Evolutionary conservation across 2,329 filamentous ascomycete species (phyloP).

Genomic region (Fusarium sp.): DNA sequence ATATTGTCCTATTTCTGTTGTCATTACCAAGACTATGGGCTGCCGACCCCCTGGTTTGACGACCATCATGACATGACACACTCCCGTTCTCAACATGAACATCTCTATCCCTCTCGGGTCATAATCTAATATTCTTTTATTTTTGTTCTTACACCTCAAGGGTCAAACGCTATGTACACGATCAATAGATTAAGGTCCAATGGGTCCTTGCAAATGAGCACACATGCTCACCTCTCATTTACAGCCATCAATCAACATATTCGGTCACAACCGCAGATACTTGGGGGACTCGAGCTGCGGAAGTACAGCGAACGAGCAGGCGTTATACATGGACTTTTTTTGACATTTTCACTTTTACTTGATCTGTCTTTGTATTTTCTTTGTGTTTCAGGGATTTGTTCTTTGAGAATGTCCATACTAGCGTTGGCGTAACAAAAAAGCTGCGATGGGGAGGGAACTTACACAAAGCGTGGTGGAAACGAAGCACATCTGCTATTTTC

Average conservation of each 20-base stretch:
- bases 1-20: conserved; percentile 9
- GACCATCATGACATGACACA: not conserved
- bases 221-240: conserved; percentile 27
- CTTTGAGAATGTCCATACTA: conserved; percentile 49
- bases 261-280: conserved; percentile 30
- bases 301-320: conserved; percentile 36
- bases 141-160: conserved; percentile 17
- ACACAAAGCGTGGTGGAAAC: conserved; percentile 18
- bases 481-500: conserved; percentile 28
- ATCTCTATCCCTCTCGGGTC: conserved; percentile 15
- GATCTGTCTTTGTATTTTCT: conserved; percentile 19
- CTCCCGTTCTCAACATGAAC: not conserved
- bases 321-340: conserved; percentile 37
- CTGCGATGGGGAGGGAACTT: conserved; percentile 31
- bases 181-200: conserved; percentile 46
- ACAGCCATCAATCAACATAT: conserved; percentile 17
- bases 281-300: conserved; percentile 24
- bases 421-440: conserved; percentile 51
- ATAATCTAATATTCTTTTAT: conserved; percentile 35
- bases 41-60: not conserved
- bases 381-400: conserved; percentile 31
- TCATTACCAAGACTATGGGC: not conserved
- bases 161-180: conserved; percentile 37
- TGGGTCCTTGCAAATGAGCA: conserved; percentile 32
- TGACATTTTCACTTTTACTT: conserved; percentile 15